Base-by-base conservation (phyloP, 1,139 yeast genomes). In the Candida pseudoviswanathii region DNA sequence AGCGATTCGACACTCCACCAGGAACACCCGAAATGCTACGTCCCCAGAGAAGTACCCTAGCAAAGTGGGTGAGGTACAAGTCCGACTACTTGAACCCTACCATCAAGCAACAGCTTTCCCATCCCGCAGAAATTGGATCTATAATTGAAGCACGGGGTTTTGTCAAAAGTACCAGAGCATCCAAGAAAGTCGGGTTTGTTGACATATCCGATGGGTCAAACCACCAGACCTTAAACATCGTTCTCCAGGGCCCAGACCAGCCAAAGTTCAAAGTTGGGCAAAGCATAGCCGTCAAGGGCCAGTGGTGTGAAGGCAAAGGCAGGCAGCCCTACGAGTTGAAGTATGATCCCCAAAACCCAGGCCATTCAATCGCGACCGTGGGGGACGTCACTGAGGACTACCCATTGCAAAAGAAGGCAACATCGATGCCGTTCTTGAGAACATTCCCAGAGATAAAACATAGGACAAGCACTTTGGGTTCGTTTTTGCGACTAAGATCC, bases 361-460 rank as follows among this genome's bases (percentile, higher is more conserved):
- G 37, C 2, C 75, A 72, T 48, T 32, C 47, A 2, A 43, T 73
- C 2, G 40, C 58, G 3, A 52, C 75, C 1, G 53, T 73, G 4
- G 95, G 95, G 0, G 69, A 71, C 31, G 87, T 89, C 0, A 74
- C 81, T 0, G 80, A 78, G 1, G 70, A 73, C 36, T 94, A 86
- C 62, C 97, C 98, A 0, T 70, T 94, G 45, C 97, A 91, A 60
- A 92, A 91, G 63, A 90, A 91, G 63, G 73, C 73, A 34, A 91
- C 85, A 52, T 69, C 89, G 0, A 68, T 82, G 32, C 87, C 83
- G 54, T 86, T 76, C 58, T 70, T 95, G 44, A 78, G 99, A 48
- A 64, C 70, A 0, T 65, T 80, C 16, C 96, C 96, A 0, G 82
- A 88, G n/a, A 73, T 89, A 44, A 78, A 97, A 51, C 94, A 90